Evolutionary conservation across 208 protist species (phyloP).

Genomic region (Leishmania aethiopica): DNA sequence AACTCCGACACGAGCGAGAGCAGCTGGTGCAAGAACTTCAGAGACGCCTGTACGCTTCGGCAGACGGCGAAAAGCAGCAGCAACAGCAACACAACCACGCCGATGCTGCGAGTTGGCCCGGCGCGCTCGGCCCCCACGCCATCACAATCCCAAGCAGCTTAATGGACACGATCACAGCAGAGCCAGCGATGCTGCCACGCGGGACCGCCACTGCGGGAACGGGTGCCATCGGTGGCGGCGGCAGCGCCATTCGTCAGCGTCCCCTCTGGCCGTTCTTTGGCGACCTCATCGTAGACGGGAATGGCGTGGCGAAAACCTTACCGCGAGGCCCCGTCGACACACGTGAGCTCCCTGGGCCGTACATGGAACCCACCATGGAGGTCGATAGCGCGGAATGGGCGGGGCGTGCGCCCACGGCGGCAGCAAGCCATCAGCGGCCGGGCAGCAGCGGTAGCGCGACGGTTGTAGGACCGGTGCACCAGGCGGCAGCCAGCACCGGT

Average conservation of each 20-base stretch:
- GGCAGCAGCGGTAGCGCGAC: not conserved
- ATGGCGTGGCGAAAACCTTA: not conserved
- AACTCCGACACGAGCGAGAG: conserved; percentile 27
- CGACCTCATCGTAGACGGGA: conserved; percentile 3
- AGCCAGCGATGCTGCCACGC: not conserved
- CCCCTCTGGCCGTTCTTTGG: conserved; percentile 17
- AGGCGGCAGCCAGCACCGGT: not conserved
- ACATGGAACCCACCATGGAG: conserved; percentile 5
- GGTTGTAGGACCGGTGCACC: not conserved
- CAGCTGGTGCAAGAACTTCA: conserved; percentile 25
- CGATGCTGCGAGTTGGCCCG: conserved; percentile 14
- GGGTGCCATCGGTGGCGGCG: not conserved
- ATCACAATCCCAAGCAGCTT: not conserved
- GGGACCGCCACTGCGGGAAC: not conserved
- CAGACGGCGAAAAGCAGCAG: not conserved
- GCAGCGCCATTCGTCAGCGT: not conserved
- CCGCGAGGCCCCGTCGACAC: not conserved
- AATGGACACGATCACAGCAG: not conserved
- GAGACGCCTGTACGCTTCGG: not conserved
- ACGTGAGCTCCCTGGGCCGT: not conserved
- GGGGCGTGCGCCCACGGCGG: not conserved
- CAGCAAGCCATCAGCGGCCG: not conserved
- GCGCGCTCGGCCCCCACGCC: not conserved
- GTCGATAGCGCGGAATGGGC: not conserved
- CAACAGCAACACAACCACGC: not conserved